Percentiles rank a stretch among this genome's conserved stretches.
phyloP scores from a whole-genome alignment of 1,284 basidiomycete genomes.

The Irpex sp. region DNA sequence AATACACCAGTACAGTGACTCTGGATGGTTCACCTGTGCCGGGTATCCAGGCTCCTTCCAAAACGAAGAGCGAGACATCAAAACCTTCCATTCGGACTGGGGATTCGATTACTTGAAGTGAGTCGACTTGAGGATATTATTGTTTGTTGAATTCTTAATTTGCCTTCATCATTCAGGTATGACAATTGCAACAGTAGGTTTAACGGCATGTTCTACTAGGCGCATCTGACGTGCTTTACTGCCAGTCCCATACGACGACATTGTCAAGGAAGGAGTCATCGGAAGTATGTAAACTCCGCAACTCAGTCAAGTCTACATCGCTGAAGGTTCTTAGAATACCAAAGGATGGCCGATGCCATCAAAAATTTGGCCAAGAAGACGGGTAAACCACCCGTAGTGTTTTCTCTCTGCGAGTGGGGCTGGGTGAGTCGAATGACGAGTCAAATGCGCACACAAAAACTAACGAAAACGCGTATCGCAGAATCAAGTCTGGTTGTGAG shows the following conservation, averaged over 20 bases:
- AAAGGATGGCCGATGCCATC: neutral
- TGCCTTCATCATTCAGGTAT: neutral
- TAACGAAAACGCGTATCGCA: neutral
- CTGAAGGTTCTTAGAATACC: neutral
- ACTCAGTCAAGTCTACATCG: neutral
- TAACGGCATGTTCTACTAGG: neutral
- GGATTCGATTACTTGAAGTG: slow-evolving; percentile 50
- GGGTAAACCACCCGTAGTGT: neutral
- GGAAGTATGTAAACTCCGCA: neutral
- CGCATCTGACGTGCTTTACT: too few species aligned
- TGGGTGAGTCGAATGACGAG: neutral
- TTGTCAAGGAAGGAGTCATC: neutral
- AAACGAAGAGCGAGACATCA: slow-evolving; percentile 40
- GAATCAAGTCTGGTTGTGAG: neutral
- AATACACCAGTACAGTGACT: slow-evolving; percentile 39
- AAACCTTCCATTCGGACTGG: slow-evolving; percentile 40
- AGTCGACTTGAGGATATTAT: slow-evolving; percentile 15
- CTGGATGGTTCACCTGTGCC: slow-evolving; percentile 48
- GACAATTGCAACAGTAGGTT: neutral
- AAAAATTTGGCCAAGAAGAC: neutral
- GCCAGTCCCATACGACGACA: neutral
- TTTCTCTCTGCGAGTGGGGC: neutral
- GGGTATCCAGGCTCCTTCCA: slow-evolving; percentile 47
- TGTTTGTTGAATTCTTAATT: neutral
- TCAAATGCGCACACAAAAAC: neutral